Conservation (phyloP, 2,329 filamentous ascomycete genomes). For the Thielaviopsis euricoi region DNA sequence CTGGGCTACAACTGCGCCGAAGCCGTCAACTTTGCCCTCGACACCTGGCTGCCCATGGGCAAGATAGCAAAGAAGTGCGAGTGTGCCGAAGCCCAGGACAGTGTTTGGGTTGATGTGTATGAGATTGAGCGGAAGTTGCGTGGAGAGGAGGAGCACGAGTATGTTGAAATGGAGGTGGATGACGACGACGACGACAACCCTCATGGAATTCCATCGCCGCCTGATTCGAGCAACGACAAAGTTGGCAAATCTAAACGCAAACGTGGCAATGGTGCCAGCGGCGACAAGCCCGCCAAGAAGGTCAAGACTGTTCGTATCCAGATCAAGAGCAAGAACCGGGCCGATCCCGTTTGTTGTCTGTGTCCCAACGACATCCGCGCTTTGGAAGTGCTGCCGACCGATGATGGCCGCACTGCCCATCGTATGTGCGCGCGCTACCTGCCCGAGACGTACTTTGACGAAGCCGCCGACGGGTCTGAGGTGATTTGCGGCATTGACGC, state of each 20-base stretch:
- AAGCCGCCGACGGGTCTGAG: conserved; percentile 49
- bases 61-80: conserved; percentile 94
- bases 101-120: conserved; percentile 93
- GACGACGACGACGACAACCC: conserved; percentile 42
- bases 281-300: conserved; percentile 30
- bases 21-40: conserved; percentile 93
- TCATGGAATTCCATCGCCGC: conserved; percentile 63
- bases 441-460: conserved; percentile 74
- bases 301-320: conserved; percentile 58
- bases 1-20: conserved; percentile 97
- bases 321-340: conserved; percentile 47
- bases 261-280: conserved; percentile 14
- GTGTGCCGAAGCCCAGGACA: conserved; percentile 87
- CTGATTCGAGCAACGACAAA: conserved; percentile 55
- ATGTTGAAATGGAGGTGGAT: conserved; percentile 57
- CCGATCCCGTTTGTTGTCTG: conserved; percentile 69
- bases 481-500: conserved; percentile 61
- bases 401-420: conserved; percentile 76
- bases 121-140: conserved; percentile 90
- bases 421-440: conserved; percentile 80
- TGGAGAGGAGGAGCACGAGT: conserved; percentile 62
- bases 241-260: conserved; percentile 43
- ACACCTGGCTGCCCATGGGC: conserved; percentile 88
- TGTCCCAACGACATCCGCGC: conserved; percentile 81
- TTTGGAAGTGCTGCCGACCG: conserved; percentile 69